Base-by-base conservation (phyloP, 202 grass and related monocot species). In the Alloteropsis angusta region DNA sequence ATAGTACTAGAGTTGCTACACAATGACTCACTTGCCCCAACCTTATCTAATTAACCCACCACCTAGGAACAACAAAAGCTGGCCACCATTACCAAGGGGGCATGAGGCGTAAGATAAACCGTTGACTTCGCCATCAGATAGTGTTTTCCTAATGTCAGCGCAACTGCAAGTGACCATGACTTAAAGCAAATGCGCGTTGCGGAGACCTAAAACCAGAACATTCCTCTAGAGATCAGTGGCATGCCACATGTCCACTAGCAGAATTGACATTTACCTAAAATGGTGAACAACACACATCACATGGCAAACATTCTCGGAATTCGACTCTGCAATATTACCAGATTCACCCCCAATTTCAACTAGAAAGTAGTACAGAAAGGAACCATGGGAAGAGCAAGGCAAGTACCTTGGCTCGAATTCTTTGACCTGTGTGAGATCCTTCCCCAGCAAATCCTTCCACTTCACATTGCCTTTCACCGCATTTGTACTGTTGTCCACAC, bases 361-460 rank as follows among this genome's bases (percentile, higher is more conserved):
- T 42, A 49, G 18, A 44, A 0, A 44, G 17, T 60, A 72, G 2
- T 38, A 30, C 28, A 22, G 41, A 41, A 60, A 26, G 47, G 63
- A 43, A 70, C 54, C 55, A 63, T 62, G 65, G 44, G 3, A 59
- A 25, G 8, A 68, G 72, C 42, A 84, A 3, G 30, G 46, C 35
- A 21, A 46, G 25, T 77, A 87, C 90, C 64, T 86, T 42, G 80
- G 57, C 43, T 92, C 86, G 60, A 87, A 92, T 84, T 89, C 90
- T 65, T 81, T 81, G 38, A 92, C 75, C 14, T 89, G 76, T 13
- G 65, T 73, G 44, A 92, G 90, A 52, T 92, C 86, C 85, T 87
- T 89, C 68, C 90, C 90, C 54, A 86, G 41, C 71, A 87, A 70
- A 75, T 92, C 90, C 80, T 75, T 83, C 90, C 90, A 92, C 69